Evolutionary conservation across 495 filamentous ascomycete genomes (phyloP).

Genomic region (Lentithecium fluviatile): DNA sequence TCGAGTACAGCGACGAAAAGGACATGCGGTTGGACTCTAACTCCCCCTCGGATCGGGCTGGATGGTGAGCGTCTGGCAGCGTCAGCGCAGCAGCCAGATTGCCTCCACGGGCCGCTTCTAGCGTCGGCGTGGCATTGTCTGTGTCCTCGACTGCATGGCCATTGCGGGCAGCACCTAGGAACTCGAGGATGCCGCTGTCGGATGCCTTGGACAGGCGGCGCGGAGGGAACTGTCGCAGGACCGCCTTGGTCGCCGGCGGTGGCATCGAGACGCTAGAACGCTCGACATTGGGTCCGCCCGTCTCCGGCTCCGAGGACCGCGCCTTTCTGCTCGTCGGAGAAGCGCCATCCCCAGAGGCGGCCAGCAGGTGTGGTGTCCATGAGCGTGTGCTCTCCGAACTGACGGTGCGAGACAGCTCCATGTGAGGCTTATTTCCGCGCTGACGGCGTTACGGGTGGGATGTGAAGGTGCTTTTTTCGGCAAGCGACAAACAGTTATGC

Average conservation of each 20-base stretch:
- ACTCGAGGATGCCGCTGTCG: conserved; percentile 20
- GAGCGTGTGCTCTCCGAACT: conserved; percentile 38
- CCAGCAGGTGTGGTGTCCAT: conserved; percentile 27
- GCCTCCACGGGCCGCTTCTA: conserved; percentile 18
- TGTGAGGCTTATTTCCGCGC: conserved; percentile 29
- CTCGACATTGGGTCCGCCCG: conserved; percentile 50
- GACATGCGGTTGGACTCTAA: conserved; percentile 62
- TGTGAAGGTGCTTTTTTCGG: conserved; percentile 1
- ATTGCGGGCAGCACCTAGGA: conserved; percentile 1
- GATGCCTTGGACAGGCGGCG: conserved; percentile 31
- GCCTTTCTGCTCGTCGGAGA: conserved; percentile 50
- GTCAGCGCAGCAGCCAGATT: conserved; percentile 25
- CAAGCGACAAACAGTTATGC: background rate
- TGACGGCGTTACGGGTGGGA: background rate
- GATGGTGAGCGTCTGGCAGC: conserved; percentile 46
- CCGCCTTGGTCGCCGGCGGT: conserved; percentile 46
- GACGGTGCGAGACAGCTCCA: conserved; percentile 41
- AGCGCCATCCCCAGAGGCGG: conserved; percentile 33
- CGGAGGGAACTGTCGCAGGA: conserved; percentile 22
- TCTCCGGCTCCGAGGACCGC: conserved; percentile 53
- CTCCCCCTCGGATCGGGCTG: conserved; percentile 34
- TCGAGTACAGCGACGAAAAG: conserved; percentile 63
- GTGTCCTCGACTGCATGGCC: conserved; percentile 32
- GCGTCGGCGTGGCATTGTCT: conserved; percentile 28
- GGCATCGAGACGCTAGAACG: conserved; percentile 63